These are phyloP conservation scores for Pueraria montana DNA, from an alignment of 306 rosid genomes.

Conservation along the genomic window DNA sequence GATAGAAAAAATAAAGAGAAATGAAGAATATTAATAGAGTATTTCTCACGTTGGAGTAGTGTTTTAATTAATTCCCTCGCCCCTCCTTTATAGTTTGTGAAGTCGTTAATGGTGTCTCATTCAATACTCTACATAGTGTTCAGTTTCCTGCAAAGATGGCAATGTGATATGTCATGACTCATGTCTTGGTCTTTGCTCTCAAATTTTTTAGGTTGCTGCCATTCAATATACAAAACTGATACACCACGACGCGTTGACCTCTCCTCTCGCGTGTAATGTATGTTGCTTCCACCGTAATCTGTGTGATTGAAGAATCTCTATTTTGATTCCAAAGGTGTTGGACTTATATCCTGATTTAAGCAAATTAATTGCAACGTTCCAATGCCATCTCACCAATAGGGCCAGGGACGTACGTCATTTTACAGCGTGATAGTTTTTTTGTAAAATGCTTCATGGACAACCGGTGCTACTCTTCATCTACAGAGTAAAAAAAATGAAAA, in stretches of 20 bases:
- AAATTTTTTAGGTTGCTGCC: not conserved
- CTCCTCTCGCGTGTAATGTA: not conserved
- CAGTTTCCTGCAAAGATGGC: not conserved
- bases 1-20: not conserved
- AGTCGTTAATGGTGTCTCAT: no score
- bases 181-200: constrained; percentile 26
- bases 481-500: no score
- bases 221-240: not conserved
- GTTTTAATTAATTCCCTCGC: no score
- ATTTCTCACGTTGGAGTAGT: no score
- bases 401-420: no score
- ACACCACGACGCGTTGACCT: not conserved
- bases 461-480: no score
- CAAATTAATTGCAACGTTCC: not conserved
- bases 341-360: not conserved
- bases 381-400: not conserved
- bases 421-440: not conserved
- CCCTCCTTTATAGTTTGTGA: no score
- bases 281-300: constrained; percentile 43
- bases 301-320: constrained; percentile 5
- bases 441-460: no score
- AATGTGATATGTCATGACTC: not conserved
- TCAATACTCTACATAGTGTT: no score
- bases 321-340: constrained; percentile 1
- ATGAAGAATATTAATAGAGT: not conserved